Percentiles rank a stretch among this genome's conserved stretches.
Evolutionary conservation across 768 basidiomycete species (phyloP).

Genomic region (Tylopilus rubrobrunneus): DNA sequence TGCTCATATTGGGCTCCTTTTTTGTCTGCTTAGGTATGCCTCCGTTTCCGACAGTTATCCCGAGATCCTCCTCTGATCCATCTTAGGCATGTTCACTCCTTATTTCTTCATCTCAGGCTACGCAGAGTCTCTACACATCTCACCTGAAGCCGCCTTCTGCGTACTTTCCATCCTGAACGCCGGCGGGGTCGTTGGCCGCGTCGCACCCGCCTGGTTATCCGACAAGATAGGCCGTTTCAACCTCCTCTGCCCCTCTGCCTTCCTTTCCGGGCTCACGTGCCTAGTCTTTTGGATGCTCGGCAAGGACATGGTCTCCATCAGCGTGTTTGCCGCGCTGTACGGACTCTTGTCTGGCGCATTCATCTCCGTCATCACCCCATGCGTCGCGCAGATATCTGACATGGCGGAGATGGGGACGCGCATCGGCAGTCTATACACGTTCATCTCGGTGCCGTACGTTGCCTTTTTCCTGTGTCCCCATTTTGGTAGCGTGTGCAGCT

Average conservation of each 20-base stretch:
- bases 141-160: constrained; percentile 43
- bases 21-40: constrained; percentile 58
- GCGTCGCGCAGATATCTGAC: constrained; percentile 64
- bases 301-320: constrained; percentile 36
- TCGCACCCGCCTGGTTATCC: constrained; percentile 60
- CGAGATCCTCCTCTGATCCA: not conserved
- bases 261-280: constrained; percentile 58
- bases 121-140: constrained; percentile 39
- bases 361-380: constrained; percentile 63
- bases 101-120: constrained; percentile 68
- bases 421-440: constrained; percentile 60
- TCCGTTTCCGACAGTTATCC: not conserved
- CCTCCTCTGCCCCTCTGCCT: constrained; percentile 57
- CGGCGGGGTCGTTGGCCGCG: constrained; percentile 60
- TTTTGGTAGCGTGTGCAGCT: constrained; percentile 63
- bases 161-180: constrained; percentile 67
- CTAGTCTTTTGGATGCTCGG: constrained; percentile 56
- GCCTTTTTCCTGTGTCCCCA: constrained; percentile 10
- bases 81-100: constrained; percentile 63
- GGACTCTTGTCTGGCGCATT: constrained; percentile 68
- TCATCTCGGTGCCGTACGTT: constrained; percentile 70
- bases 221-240: constrained; percentile 67
- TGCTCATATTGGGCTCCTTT: constrained; percentile 52
- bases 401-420: constrained; percentile 54
- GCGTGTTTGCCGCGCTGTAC: constrained; percentile 52